Percentiles rank a stretch among this genome's conserved stretches.
These are phyloP conservation scores for Boletus rubroflammeus DNA, from an alignment of 768 basidiomycete genomes.

Conservation along the genomic window DNA sequence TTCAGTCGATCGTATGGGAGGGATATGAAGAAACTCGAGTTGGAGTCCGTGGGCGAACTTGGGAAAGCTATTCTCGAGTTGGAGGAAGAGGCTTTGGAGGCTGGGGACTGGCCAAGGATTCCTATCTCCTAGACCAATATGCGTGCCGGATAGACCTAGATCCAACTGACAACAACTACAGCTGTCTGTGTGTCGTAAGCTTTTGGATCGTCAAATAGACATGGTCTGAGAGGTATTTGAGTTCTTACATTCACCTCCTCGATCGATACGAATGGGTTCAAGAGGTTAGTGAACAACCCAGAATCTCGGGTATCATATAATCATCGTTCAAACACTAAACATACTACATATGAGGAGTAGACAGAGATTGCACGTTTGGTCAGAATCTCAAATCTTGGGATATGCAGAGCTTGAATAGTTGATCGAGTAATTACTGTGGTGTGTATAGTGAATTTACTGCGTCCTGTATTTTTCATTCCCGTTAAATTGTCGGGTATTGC, in stretches of 20 bases:
- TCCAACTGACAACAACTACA: not conserved
- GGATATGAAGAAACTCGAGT: constrained; percentile 43
- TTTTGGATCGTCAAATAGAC: not conserved
- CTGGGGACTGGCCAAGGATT: constrained; percentile 39
- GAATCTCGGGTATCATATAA: not conserved
- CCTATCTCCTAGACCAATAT: constrained; percentile 10
- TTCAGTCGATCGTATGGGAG: constrained; percentile 50
- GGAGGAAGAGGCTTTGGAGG: constrained; percentile 42
- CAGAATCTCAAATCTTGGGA: not conserved
- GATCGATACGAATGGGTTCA: not conserved
- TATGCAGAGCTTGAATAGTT: not conserved
- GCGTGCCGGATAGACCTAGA: not conserved
- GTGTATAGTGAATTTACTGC: not conserved
- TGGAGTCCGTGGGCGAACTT: constrained; percentile 43
- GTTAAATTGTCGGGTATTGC: not conserved
- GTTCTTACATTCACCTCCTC: not conserved
- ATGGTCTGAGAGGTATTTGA: not conserved
- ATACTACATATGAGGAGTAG: too few species aligned
- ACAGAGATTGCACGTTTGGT: too few species aligned
- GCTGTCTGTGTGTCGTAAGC: not conserved
- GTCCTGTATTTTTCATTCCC: not conserved
- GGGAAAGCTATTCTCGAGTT: constrained; percentile 44
- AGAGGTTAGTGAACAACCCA: not conserved
- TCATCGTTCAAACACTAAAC: not conserved
- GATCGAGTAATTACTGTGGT: constrained; percentile 15